Evolutionary conservation across 495 filamentous ascomycete genomes (phyloP), one percentile per base, ranked within the genome.

Genomic region (Penicillium manginii): DNA sequence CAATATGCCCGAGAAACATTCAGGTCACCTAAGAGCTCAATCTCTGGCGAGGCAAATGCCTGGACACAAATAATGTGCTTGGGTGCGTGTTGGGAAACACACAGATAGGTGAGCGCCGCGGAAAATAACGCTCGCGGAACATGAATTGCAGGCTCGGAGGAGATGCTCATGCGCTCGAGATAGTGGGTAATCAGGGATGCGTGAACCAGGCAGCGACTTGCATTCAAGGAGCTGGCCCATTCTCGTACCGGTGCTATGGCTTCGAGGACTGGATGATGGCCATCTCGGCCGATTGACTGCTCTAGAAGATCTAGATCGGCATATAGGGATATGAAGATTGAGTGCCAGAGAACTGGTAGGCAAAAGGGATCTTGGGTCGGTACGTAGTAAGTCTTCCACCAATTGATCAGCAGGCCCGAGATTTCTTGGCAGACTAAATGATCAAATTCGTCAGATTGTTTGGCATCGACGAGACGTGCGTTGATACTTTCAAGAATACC

Each of bases 271-370:
- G 43, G 12, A n/a, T 31, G 5, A 8, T 54, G 47, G 11, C 71
- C 71, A 46, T 72, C 58, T 17, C 71, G 64, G 3, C 71, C 71
- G 6, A 64, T 55, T 8, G 65, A 63, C 33, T 62, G 63, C 47
- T 74, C 71, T 5, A 77, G 57, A 4, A 72, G 54, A 42, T 75
- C 63, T 15, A 72, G 65, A 52, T 76, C 66, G 10, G 61, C 58
- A 57, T 71, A 72, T 0, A 76, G 51, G 17, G 51, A 58, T 49
- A 76, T 73, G 58, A 70, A 76, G 3, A 69, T 59, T 1, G 64
- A 60, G 37, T 77, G 74, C 74, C 74, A 77, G 21, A 77, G 62
- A 15, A 76, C 64, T 23, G 65, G 63, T 8, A 77, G 62, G 54
- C 60, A 62, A 32, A 68, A 67, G 23, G 65, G 55, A 26, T 73